phyloP scores from a whole-genome alignment of 2,329 filamentous ascomycete genomes.

The Parafenestella ontariensis region DNA sequence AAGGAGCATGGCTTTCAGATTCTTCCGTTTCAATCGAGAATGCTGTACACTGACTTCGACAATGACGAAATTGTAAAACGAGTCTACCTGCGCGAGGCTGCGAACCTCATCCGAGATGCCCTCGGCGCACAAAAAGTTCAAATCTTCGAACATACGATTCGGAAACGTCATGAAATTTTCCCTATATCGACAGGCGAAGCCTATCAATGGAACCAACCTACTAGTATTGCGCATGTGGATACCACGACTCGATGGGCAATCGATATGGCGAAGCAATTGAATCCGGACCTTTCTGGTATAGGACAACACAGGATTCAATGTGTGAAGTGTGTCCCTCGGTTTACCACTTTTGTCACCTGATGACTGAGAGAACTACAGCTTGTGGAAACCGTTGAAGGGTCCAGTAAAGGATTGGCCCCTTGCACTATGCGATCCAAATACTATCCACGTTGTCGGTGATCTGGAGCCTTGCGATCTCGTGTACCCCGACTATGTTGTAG shows the following conservation, averaged over 20 bases:
- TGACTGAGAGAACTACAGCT: too few relatives aligned
- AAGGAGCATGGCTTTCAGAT: background rate
- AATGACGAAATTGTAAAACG: background rate
- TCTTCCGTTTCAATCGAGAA: background rate
- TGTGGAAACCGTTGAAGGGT: conserved; percentile 20
- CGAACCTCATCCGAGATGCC: background rate
- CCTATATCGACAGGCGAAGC: conserved; percentile 14
- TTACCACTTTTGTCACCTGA: too few relatives aligned
- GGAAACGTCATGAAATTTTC: conserved; percentile 13
- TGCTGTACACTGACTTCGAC: background rate
- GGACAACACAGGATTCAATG: conserved; percentile 1
- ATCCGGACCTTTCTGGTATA: too few relatives aligned
- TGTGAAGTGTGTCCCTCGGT: conserved; percentile 1
- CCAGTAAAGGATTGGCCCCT: conserved; percentile 20
- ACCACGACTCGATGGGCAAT: conserved; percentile 4
- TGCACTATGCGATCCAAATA: conserved; percentile 13
- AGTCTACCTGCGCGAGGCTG: conserved; percentile 2
- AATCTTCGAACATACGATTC: conserved; percentile 15
- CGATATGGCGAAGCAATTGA: conserved; percentile 8
- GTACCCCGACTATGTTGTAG: conserved; percentile 14
- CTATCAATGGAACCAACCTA: conserved; percentile 15
- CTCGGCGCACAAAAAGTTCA: conserved; percentile 8
- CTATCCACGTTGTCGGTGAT: conserved; percentile 7
- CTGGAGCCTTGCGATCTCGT: conserved; percentile 13
- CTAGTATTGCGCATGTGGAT: conserved; percentile 13